These are phyloP conservation scores for Globisporangium spinosum DNA, from an alignment of 352 stramenopile species.

Conservation along the genomic window DNA sequence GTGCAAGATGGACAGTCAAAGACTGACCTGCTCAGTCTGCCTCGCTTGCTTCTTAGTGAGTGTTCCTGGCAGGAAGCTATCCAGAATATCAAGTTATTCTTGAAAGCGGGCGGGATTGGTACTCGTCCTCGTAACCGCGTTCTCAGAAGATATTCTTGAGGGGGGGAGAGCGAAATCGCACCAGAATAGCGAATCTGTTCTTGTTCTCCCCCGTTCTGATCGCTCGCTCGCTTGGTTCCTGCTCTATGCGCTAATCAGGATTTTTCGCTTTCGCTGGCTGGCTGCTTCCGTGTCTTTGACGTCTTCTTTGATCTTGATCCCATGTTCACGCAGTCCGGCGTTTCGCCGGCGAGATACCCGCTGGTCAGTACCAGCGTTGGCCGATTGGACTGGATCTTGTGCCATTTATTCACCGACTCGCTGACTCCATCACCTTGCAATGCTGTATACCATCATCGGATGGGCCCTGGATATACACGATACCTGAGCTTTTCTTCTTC, in stretches of 20 bases:
- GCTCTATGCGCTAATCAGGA: not conserved
- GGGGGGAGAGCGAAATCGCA: not conserved
- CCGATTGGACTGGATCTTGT: not conserved
- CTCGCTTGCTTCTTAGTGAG: no score
- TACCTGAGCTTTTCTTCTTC: not conserved
- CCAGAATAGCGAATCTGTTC: conserved; percentile 5
- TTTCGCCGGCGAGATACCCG: conserved; percentile 6
- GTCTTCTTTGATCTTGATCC: not conserved
- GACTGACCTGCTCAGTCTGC: no score
- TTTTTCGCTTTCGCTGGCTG: not conserved
- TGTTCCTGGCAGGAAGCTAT: not conserved
- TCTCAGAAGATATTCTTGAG: conserved; percentile 10
- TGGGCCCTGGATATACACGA: not conserved
- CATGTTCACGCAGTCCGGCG: conserved; percentile 2
- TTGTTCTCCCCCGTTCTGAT: conserved; percentile 2
- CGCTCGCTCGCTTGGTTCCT: not conserved
- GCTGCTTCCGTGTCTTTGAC: conserved; percentile 8
- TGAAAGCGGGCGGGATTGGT: not conserved
- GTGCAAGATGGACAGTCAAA: no score
- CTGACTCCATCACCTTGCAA: not conserved
- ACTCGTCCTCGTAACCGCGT: not conserved
- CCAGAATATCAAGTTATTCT: not conserved
- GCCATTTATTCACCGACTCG: not conserved
- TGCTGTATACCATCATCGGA: not conserved
- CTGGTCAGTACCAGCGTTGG: not conserved